phyloP scores from a whole-genome alignment of 2,329 filamentous ascomycete genomes.

The Botrytis sinoallii region DNA sequence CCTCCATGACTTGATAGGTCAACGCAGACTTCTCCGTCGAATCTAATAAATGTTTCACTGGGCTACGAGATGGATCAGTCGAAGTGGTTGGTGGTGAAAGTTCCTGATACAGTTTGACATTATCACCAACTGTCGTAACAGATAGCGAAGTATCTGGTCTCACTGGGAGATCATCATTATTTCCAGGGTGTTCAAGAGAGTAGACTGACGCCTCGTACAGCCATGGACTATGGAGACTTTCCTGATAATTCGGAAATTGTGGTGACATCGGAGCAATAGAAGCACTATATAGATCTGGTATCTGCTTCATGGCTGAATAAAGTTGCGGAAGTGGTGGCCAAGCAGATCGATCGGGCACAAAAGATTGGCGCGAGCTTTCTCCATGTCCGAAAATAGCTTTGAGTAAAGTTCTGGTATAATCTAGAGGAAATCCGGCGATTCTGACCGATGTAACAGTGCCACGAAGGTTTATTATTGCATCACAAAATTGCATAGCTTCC shows the following conservation, averaged over 20 bases:
- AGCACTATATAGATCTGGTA: neutral
- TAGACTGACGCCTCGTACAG: constrained; percentile 5
- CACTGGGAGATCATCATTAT: neutral
- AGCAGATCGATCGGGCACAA: constrained; percentile 8
- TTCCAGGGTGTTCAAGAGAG: neutral
- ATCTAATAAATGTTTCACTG: neutral
- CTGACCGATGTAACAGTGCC: constrained; percentile 23
- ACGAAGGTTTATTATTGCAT: constrained; percentile 22
- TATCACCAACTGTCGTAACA: neutral
- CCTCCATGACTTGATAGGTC: neutral
- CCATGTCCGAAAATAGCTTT: constrained; percentile 22
- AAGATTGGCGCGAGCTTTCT: neutral
- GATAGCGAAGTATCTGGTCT: constrained; percentile 10
- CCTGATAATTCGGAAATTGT: neutral
- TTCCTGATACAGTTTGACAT: constrained; percentile 13
- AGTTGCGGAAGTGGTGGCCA: constrained; percentile 21
- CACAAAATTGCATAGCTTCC: constrained; percentile 22
- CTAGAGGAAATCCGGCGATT: constrained; percentile 27
- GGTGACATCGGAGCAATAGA: neutral
- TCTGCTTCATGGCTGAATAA: neutral
- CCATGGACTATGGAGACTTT: neutral
- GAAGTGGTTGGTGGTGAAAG: neutral
- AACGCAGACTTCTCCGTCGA: neutral
- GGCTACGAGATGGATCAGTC: neutral
- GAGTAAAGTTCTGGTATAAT: constrained; percentile 23